These are phyloP conservation scores for Micractinium sp. DNA, from an alignment of 139 green algal genomes.

Conservation along the genomic window DNA sequence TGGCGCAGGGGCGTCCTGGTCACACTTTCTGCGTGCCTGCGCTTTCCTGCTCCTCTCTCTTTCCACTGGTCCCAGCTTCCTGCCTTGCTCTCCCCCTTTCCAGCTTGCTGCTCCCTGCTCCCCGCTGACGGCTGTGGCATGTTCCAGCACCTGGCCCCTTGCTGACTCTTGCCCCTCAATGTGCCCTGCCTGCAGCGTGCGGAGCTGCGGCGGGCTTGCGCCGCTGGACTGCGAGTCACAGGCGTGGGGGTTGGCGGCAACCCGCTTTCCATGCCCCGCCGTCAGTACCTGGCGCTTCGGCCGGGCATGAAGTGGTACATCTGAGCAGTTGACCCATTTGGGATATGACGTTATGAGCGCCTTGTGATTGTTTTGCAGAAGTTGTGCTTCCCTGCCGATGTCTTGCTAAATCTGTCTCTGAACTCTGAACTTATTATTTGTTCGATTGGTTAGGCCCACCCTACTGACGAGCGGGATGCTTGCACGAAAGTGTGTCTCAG, in stretches of 20 bases:
- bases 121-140: not conserved
- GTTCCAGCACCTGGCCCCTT: not conserved
- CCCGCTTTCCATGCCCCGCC: not conserved
- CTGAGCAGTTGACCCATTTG: too few relatives aligned
- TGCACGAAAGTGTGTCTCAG: too few relatives aligned
- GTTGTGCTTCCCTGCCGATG: too few relatives aligned
- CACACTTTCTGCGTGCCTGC: not conserved
- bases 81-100: not conserved
- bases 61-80: not conserved
- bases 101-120: not conserved
- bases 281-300: not conserved
- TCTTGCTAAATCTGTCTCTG: too few relatives aligned
- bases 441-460: too few relatives aligned
- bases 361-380: too few relatives aligned
- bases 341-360: not conserved
- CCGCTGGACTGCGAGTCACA: not conserved
- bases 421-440: too few relatives aligned
- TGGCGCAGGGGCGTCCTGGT: not conserved
- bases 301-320: not conserved
- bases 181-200: not conserved
- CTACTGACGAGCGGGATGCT: too few relatives aligned
- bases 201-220: not conserved
- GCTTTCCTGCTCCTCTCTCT: not conserved
- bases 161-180: not conserved
- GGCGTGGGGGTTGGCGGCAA: conserved; percentile 1